Conservation (phyloP, 768 basidiomycete genomes). For the Phanerochaete sordida region DNA sequence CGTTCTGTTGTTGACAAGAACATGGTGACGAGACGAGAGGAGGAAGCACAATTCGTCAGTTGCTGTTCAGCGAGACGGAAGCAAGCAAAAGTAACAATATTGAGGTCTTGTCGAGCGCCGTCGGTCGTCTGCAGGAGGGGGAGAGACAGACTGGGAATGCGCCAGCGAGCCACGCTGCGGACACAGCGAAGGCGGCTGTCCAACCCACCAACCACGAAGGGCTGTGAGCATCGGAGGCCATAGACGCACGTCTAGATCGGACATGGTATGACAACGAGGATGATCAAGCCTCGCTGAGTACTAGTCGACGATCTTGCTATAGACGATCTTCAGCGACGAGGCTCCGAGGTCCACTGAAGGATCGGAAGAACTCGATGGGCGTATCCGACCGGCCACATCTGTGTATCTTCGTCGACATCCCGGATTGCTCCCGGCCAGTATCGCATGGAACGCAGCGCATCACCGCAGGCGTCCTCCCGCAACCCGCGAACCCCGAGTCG, state of each 20-base stretch:
- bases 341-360: neutral
- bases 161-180: neutral
- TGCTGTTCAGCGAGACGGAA: conserved; percentile 26
- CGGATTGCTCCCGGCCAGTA: neutral
- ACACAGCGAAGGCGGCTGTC: neutral
- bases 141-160: neutral
- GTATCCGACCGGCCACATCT: neutral
- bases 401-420: conserved; percentile 9
- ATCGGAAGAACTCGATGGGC: conserved; percentile 1
- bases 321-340: neutral
- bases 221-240: neutral
- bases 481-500: neutral
- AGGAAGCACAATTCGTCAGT: conserved; percentile 37
- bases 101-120: conserved; percentile 1
- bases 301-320: neutral
- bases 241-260: neutral
- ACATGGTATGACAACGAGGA: neutral
- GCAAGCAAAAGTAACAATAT: conserved; percentile 19
- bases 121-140: neutral
- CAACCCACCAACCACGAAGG: neutral
- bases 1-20: conserved; percentile 58
- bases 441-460: neutral
- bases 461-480: neutral
- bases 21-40: conserved; percentile 28
- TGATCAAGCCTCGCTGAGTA: conserved; percentile 9